phyloP scores from a whole-genome alignment of 2,329 filamentous ascomycete genomes.

The Pezicula neosporulosa region DNA sequence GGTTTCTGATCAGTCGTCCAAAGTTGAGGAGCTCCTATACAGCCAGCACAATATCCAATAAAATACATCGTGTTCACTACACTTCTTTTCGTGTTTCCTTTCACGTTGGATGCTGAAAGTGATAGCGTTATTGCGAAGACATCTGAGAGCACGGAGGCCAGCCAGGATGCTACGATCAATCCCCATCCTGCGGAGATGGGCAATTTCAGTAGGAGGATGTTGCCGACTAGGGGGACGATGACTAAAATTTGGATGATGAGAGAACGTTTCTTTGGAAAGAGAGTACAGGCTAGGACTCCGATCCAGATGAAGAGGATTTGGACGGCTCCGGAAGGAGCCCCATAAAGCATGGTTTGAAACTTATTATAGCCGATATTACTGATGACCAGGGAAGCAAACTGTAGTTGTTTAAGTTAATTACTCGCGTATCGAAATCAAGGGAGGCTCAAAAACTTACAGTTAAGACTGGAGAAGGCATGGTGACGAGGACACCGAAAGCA shows the following conservation, averaged over 20 bases:
- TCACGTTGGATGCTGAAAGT: conserved; percentile 44
- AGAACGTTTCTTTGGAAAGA: conserved; percentile 37
- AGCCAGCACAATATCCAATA: conserved; percentile 44
- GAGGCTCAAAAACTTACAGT: conserved; percentile 25
- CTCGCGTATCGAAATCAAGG: not conserved
- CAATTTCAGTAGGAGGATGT: conserved; percentile 39
- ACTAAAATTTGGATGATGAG: conserved; percentile 36
- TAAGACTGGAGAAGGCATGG: conserved; percentile 41
- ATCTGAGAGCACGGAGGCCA: conserved; percentile 40
- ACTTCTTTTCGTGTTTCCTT: conserved; percentile 47
- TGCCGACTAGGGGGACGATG: conserved; percentile 41
- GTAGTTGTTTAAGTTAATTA: conserved; percentile 3
- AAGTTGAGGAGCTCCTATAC: conserved; percentile 44
- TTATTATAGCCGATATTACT: conserved; percentile 40
- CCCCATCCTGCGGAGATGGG: conserved; percentile 39
- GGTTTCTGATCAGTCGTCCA: conserved; percentile 38
- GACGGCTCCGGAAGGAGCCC: conserved; percentile 43
- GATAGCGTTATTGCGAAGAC: conserved; percentile 39
- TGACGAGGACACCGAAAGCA: conserved; percentile 42
- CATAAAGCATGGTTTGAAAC: conserved; percentile 43
- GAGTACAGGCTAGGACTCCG: conserved; percentile 33
- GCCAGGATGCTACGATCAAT: conserved; percentile 44
- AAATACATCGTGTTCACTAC: conserved; percentile 46
- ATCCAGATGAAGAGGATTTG: conserved; percentile 44
- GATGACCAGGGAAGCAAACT: conserved; percentile 48